phyloP scores from a whole-genome alignment of 2,329 filamentous ascomycete genomes.

The Corniculantispora saksenae region DNA sequence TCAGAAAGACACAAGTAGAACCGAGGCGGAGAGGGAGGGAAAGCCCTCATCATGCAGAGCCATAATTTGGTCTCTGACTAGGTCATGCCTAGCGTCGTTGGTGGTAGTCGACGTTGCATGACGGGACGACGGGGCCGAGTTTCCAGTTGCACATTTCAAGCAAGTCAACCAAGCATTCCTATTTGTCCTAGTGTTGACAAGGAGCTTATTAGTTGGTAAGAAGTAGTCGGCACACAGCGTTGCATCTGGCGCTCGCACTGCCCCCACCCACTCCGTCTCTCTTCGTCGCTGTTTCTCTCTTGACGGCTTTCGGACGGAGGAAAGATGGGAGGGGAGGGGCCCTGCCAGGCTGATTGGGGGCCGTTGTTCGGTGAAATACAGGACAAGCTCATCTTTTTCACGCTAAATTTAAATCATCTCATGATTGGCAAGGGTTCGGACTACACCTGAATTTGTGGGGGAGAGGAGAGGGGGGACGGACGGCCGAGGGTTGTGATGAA shows the following conservation, averaged over 20 bases:
- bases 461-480: not conserved
- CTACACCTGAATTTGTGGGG: too few species aligned
- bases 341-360: too few species aligned
- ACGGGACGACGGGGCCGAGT: not conserved
- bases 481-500: too few species aligned
- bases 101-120: slow-evolving; percentile 17
- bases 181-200: too few species aligned
- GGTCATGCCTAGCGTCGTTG: not conserved
- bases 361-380: not conserved
- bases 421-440: too few species aligned
- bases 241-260: slow-evolving; percentile 1
- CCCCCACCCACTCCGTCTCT: not conserved
- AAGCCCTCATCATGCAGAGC: not conserved
- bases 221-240: not conserved
- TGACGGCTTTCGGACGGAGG: not conserved
- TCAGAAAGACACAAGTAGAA: not conserved
- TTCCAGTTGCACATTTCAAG: not conserved
- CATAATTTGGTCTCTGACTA: slow-evolving; percentile 4
- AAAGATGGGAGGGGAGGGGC: not conserved
- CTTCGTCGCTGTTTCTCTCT: not conserved
- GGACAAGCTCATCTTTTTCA: not conserved
- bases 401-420: too few species aligned
- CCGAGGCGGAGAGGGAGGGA: too few species aligned
- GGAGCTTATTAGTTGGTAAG: too few species aligned
- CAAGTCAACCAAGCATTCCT: too few species aligned